Evolutionary conservation across 2,329 filamentous ascomycete genomes (phyloP).

Genomic region (Ceratocystis harringtonii): DNA sequence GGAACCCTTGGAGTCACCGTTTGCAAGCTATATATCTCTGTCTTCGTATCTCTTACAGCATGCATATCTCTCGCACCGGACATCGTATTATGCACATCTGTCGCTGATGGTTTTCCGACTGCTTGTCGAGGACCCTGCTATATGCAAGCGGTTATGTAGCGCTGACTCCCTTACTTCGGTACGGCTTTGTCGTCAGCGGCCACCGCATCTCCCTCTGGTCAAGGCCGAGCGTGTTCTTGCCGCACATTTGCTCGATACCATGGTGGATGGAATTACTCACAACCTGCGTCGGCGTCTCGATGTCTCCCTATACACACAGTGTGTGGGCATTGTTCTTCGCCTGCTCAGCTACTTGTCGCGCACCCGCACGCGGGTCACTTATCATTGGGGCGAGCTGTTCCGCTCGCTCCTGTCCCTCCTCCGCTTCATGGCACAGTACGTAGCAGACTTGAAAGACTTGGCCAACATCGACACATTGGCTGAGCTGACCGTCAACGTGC

Average conservation of each 20-base stretch:
- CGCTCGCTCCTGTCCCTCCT: slow-evolving; percentile 74
- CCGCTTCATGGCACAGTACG: slow-evolving; percentile 80
- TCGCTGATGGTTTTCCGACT: slow-evolving; percentile 75
- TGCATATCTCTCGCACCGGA: slow-evolving; percentile 66
- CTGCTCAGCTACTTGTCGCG: slow-evolving; percentile 72
- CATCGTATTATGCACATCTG: slow-evolving; percentile 69
- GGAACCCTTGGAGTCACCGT: slow-evolving; percentile 44
- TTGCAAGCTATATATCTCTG: slow-evolving; percentile 71
- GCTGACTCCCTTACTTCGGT: slow-evolving; percentile 60
- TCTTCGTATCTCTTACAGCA: slow-evolving; percentile 90
- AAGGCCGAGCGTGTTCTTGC: slow-evolving; percentile 58
- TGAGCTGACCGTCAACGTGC: slow-evolving; percentile 62
- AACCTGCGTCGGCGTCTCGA: slow-evolving; percentile 73
- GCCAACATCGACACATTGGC: slow-evolving; percentile 59
- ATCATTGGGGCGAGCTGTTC: slow-evolving; percentile 96
- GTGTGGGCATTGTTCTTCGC: slow-evolving; percentile 66
- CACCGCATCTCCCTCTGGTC: slow-evolving; percentile 67
- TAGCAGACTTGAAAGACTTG: slow-evolving; percentile 55
- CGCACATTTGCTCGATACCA: slow-evolving; percentile 65
- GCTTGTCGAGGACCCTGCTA: slow-evolving; percentile 66
- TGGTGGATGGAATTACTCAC: slow-evolving; percentile 85
- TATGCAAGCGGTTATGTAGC: slow-evolving; percentile 73
- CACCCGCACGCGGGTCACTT: slow-evolving; percentile 63
- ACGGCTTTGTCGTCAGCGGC: slow-evolving; percentile 75
- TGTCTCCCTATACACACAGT: slow-evolving; percentile 67